These are phyloP conservation scores for Cavenderia fasciculata DNA, from an alignment of 78 protist species.

Conservation along the genomic window DNA sequence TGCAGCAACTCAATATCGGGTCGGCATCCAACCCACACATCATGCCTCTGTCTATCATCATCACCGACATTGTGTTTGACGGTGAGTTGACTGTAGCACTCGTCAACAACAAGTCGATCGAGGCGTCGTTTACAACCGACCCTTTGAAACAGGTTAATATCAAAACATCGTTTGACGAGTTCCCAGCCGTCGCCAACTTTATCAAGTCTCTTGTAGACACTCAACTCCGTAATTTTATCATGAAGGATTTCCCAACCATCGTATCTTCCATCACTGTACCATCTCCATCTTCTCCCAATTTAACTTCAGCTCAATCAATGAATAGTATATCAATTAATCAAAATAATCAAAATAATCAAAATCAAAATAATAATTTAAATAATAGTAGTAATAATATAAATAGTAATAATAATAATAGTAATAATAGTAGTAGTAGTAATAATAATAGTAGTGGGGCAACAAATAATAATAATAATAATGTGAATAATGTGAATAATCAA, in stretches of 20 bases:
- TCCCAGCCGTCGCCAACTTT: slow-evolving; percentile 64
- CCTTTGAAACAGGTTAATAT: slow-evolving; percentile 53
- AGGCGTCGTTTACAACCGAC: slow-evolving; percentile 55
- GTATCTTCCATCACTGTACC: slow-evolving; percentile 57
- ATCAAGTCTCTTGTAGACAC: slow-evolving; percentile 34
- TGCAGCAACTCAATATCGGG: neutral
- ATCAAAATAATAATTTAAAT: neutral
- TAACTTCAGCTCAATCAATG: neutral
- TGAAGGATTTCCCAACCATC: slow-evolving; percentile 54
- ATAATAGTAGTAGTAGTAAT: neutral
- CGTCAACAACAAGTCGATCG: slow-evolving; percentile 36
- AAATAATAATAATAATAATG: neutral
- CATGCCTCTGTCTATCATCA: slow-evolving; percentile 50
- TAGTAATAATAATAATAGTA: neutral
- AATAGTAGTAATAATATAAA: neutral
- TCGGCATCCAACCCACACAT: slow-evolving; percentile 51
- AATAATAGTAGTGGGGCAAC: neutral
- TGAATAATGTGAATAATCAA: too few species aligned
- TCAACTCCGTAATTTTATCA: slow-evolving; percentile 53
- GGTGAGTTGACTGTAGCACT: slow-evolving; percentile 23
- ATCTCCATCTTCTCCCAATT: neutral
- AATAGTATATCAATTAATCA: neutral
- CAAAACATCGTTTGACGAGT: slow-evolving; percentile 52
- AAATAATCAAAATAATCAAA: neutral
- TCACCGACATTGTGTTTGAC: slow-evolving; percentile 54